phyloP scores from a whole-genome alignment of 2,329 filamentous ascomycete genomes.

The Zymoseptoria passerinii region DNA sequence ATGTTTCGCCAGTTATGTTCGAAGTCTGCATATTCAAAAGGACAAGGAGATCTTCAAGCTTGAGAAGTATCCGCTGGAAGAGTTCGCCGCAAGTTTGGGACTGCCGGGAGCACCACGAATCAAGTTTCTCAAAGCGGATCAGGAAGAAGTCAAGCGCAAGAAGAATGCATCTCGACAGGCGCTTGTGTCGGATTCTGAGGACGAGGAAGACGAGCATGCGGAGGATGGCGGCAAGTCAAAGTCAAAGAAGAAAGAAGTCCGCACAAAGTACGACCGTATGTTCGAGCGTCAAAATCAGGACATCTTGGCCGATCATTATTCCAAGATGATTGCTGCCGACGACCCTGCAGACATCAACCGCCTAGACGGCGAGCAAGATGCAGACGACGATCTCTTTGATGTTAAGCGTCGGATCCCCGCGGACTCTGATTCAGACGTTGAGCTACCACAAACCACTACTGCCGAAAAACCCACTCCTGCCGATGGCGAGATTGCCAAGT shows the following conservation, averaged over 20 bases:
- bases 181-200: conserved; percentile 51
- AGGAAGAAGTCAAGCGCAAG: conserved; percentile 72
- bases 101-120: conserved; percentile 87
- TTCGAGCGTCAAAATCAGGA: conserved; percentile 96
- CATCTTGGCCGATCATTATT: conserved; percentile 87
- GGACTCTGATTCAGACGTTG: conserved; percentile 28
- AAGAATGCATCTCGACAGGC: conserved; percentile 73
- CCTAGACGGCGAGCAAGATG: conserved; percentile 27
- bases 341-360: conserved; percentile 32
- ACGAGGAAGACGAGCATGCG: conserved; percentile 51
- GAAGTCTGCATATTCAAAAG: conserved; percentile 77
- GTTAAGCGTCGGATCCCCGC: conserved; percentile 80
- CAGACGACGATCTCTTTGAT: conserved; percentile 70
- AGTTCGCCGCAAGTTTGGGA: conserved; percentile 74
- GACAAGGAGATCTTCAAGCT: conserved; percentile 89
- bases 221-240: conserved; percentile 41
- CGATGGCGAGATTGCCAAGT: conserved; percentile 45
- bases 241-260: conserved; percentile 57
- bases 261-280: conserved; percentile 97
- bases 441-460: conserved; percentile 37
- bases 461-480: conserved; percentile 42
- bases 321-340: conserved; percentile 66
- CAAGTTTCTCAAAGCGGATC: conserved; percentile 84
- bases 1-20: conserved; percentile 83
- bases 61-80: conserved; percentile 73